Conservation (phyloP, 2,329 filamentous ascomycete genomes). For the Claviceps cyperi region DNA sequence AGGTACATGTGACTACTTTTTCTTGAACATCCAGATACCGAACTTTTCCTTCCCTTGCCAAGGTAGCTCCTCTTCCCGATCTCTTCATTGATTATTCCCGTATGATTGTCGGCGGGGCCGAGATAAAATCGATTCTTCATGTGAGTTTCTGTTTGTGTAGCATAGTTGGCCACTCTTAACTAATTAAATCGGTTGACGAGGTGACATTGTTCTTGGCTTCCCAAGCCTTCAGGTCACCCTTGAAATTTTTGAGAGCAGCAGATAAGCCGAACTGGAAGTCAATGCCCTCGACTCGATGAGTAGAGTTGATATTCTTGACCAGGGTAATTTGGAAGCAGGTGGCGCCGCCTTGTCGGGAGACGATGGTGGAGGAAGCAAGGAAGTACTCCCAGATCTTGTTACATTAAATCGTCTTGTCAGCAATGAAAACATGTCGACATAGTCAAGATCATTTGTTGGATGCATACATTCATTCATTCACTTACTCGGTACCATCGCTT, state of each 20-base stretch:
- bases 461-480: neutral
- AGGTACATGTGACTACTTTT: no score
- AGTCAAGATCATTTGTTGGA: neutral
- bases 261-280: slow-evolving; percentile 53
- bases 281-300: slow-evolving; percentile 69
- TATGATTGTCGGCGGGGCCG: neutral
- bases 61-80: neutral
- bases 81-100: neutral
- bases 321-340: slow-evolving; percentile 81
- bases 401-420: neutral
- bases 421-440: neutral
- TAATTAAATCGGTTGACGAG: slow-evolving; percentile 17
- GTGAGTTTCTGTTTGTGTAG: neutral
- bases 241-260: slow-evolving; percentile 37
- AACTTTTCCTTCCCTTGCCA: neutral
- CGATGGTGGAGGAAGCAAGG: slow-evolving; percentile 74
- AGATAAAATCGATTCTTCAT: neutral
- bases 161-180: slow-evolving; percentile 3
- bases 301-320: slow-evolving; percentile 88
- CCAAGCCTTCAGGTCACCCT: slow-evolving; percentile 20
- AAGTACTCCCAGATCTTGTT: slow-evolving; percentile 81
- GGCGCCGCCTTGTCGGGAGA: slow-evolving; percentile 69
- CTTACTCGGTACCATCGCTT: slow-evolving; percentile 86
- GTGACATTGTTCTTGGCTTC: slow-evolving; percentile 23
- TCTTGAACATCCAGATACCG: neutral